Base-by-base conservation (phyloP, 495 filamentous ascomycete species). In the Glarea lozoyensis region DNA sequence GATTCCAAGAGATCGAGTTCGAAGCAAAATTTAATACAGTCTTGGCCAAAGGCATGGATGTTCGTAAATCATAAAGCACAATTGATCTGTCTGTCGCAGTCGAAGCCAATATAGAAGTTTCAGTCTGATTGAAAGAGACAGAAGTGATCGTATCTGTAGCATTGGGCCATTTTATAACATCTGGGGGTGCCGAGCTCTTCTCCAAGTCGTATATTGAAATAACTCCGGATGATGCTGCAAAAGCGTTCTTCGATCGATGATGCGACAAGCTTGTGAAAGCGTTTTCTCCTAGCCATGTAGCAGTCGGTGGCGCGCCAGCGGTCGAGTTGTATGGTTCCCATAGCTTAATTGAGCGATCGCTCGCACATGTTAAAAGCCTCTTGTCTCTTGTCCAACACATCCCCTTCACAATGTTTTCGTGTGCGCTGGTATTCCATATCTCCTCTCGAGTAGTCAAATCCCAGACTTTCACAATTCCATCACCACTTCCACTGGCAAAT, bases 381-480 rank as follows among this genome's bases (percentile, higher is more conserved):
- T 79, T 76, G 45, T 93, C 82, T 25, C 75, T 71, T 2, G 88
- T 94, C 76, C 88, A 97, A 47, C 79, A 82, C 57, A 96, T 67
- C 1, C 87, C 86, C 66, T 94, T 96, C 29, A 98, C 86, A 39
- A 98, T 84, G 39, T 89, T 75, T 27, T 69, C 61, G 49, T 68
- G 66, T 2, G 86, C 92, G 46, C 83, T 76, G 0, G 78, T 79
- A 24, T 85, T 72, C 79, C 87, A 93, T 12, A 83, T 67, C 53
- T 96, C 86, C 22, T 84, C 82, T 31, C 81, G 68, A 20, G 73
- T 83, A 3, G 82, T 75, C 43, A 98, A 65, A 60, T 92, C 81
- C 92, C 93, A 98, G 31, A 95, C 84, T 59, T 97, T 98, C 31
- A 96, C 73, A 11, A 95, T 76, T 45, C 89, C 88, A 54, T 89